phyloP scores from a whole-genome alignment of 73 alveolate genomes.

The Paramecium sonneborni region DNA sequence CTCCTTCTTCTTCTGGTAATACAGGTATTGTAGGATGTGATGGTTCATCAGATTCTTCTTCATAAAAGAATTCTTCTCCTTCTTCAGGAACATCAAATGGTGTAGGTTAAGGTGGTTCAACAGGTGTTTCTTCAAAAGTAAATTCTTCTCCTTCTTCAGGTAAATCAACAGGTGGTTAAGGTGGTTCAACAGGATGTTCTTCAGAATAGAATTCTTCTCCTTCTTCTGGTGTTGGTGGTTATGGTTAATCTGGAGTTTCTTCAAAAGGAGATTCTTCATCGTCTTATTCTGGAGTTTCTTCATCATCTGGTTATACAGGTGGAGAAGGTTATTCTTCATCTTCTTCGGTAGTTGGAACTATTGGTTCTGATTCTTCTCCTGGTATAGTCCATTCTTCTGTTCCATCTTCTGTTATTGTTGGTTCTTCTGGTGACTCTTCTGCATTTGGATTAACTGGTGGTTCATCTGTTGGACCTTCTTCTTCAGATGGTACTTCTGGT shows the following conservation, averaged over 20 bases:
- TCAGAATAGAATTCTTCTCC: background rate
- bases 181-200: background rate
- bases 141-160: slow-evolving; percentile 37
- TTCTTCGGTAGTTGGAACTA: no score
- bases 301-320: no score
- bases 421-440: no score
- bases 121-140: background rate
- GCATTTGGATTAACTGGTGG: no score
- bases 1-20: background rate
- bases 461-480: no score
- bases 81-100: background rate
- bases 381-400: no score
- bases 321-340: no score
- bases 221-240: background rate
- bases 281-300: background rate
- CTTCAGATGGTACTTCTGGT: no score
- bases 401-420: no score
- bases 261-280: background rate
- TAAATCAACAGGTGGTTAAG: background rate
- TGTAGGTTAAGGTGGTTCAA: background rate
- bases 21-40: no score
- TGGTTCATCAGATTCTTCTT: background rate
- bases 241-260: background rate
- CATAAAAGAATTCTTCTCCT: background rate
- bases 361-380: no score